phyloP scores from a whole-genome alignment of 441 rosid genomes.

The Hura crepitans region DNA sequence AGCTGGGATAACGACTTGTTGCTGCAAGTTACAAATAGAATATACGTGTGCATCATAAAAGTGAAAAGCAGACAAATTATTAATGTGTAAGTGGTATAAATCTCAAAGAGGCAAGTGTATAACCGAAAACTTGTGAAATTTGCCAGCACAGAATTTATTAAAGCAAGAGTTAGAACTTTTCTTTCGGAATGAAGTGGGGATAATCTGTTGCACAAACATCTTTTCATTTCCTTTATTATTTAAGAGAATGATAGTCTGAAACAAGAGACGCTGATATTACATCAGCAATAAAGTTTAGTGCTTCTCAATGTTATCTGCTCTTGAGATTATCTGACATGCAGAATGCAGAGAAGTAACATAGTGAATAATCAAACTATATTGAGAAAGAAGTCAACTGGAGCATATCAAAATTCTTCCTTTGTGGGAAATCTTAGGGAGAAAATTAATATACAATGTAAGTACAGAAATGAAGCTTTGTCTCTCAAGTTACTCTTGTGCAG shows the following conservation, averaged over 20 bases:
- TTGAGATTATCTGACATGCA: too few relatives aligned
- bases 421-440: background rate
- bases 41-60: background rate
- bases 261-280: background rate
- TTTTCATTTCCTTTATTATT: background rate
- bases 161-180: background rate
- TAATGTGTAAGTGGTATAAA: background rate
- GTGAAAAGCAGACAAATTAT: background rate
- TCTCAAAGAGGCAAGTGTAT: background rate
- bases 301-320: background rate
- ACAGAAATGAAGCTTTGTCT: background rate
- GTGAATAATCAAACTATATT: background rate
- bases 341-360: background rate
- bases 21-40: conserved; percentile 27
- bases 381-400: background rate
- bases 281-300: too few relatives aligned
- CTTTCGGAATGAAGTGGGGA: background rate
- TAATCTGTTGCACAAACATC: background rate
- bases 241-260: background rate
- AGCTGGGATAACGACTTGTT: conserved; percentile 34
- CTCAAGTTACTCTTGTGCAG: background rate
- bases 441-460: background rate
- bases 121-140: background rate
- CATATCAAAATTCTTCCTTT: background rate
- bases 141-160: background rate